Base-by-base conservation (phyloP, 345 rosid species). In the Streptanthus diversifolius region DNA sequence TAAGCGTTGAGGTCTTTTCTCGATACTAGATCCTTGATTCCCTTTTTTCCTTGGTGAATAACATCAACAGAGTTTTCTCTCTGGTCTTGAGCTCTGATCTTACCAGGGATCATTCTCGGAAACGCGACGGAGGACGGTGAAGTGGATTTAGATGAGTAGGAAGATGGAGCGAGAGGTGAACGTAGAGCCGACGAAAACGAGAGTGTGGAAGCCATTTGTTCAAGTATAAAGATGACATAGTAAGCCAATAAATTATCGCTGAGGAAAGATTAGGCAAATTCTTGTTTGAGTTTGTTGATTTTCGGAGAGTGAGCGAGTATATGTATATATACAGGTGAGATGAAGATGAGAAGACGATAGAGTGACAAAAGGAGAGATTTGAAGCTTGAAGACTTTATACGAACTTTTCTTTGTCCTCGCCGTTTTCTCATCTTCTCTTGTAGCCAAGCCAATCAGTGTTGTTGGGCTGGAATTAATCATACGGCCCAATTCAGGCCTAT, bases 61-160 rank as follows among this genome's bases (percentile, higher is more conserved):
- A 91, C 91, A 66, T 86, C 93, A 35, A 80, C 75, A 2, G 87
- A 77, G 12, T 80, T 74, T 12, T 83, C 87, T 72, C 21, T 54
- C 5, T 85, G 81, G 5, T 81, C 82, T 58, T 71, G 76, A 12
- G 70, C 88, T 61, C 85, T 78, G 39, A 82, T 80, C 54, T 81
- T 58, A 5, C 58, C 0, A 49, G 74, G 32, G 40, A 33, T 56
- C 33, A 7, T 65, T 36, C 72, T 51, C 0, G 85, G 84, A 43
- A 84, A 80, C 27, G 73, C 11, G 0, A 82, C 75, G 5, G 74
- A 77, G 53, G 59, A 30, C 3, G 87, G 82, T 3, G 67, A 45
- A 8, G 22, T 19, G 6, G 60, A 8, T 43, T 47, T 83, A 22
- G 63, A 18, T n/a, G 73, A 43, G 52, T 8, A 19, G 7, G 17